These are phyloP conservation scores for Collariella sp. DNA, from an alignment of 495 filamentous ascomycete genomes.

Conservation along the genomic window DNA sequence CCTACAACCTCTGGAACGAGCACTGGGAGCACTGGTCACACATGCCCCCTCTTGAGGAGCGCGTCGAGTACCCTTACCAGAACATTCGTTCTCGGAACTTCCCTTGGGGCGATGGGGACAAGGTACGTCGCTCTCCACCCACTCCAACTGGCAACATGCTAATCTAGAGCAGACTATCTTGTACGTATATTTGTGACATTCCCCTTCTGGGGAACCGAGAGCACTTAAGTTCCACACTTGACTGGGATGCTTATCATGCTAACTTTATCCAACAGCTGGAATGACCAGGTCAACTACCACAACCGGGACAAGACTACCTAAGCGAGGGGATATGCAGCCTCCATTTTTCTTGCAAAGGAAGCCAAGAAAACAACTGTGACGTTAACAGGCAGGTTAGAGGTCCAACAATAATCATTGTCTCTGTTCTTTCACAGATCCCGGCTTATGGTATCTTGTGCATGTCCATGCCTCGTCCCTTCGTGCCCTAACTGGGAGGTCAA, in stretches of 20 bases:
- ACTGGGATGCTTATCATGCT: neutral
- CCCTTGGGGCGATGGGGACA: slow-evolving; percentile 87
- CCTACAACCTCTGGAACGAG: slow-evolving; percentile 82
- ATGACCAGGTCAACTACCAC: slow-evolving; percentile 89
- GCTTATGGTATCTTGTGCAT: too few species aligned
- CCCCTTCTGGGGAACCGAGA: neutral
- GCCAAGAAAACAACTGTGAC: neutral
- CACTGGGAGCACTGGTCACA: slow-evolving; percentile 94
- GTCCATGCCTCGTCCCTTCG: too few species aligned
- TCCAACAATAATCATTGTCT: too few species aligned
- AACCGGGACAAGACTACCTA: slow-evolving; percentile 71
- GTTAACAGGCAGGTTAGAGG: too few species aligned
- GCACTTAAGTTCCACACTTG: neutral
- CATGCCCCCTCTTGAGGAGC: slow-evolving; percentile 78
- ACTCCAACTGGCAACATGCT: neutral
- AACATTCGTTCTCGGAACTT: slow-evolving; percentile 88
- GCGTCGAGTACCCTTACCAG: slow-evolving; percentile 83
- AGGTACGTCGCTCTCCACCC: slow-evolving; percentile 57
- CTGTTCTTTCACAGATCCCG: too few species aligned
- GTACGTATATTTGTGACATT: slow-evolving; percentile 23
- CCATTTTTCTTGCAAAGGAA: neutral
- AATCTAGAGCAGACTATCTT: slow-evolving; percentile 31
- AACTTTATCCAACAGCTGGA: slow-evolving; percentile 62
- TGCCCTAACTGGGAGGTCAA: too few species aligned
- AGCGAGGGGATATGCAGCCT: slow-evolving; percentile 13